Base-by-base conservation (phyloP, 306 rosid species). In the Dalbergia cochinchinensis region DNA sequence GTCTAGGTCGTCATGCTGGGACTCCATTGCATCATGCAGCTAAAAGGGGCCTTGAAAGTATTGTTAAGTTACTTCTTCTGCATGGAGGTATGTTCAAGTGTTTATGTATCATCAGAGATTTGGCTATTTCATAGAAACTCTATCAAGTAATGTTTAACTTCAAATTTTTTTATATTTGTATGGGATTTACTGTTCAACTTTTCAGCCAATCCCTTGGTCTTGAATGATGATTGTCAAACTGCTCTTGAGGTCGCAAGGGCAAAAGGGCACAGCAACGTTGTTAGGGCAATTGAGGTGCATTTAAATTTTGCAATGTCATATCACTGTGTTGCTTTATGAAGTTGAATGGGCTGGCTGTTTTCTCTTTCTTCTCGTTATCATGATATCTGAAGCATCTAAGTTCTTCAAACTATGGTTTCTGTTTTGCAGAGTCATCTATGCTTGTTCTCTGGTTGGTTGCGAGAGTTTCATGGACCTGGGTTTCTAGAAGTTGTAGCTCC, bases 21-120 rank as follows among this genome's bases (percentile, higher is more conserved):
- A 93, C 98, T 82, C 97, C 99, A 26, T 81, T 96, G 69, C 98
- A 96, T 78, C 99, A 96, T 87, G 98, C 99, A 5, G 96, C 99
- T 75, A 96, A 96, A 86, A 89, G 91, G 84, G 98, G 98, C 77
- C 92, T 86, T 72, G 93, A 90, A 34, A 84, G 79, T 68, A 85
- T 86, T 79, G 94, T 91, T 44, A 91, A 88, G 87, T 70, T 95
- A 79, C 98, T 95, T 82, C 94, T 95, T 85, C 65, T 20, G 20
- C 86, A 86, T 83, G 96, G 97, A 91, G 97, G 99, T 96, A 75
- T 64, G 80, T 20, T 75, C n/a, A 11, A 65, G 65, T 83, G 37
- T 82, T 22, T 19, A 15, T 35, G 12, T 59, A 19, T 71, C 11
- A 12, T 42, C 71, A 59, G 65, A 45, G 11, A 41, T 61, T 34